phyloP scores from a whole-genome alignment of 2,329 filamentous ascomycete species.

The Xylaria digitata region DNA sequence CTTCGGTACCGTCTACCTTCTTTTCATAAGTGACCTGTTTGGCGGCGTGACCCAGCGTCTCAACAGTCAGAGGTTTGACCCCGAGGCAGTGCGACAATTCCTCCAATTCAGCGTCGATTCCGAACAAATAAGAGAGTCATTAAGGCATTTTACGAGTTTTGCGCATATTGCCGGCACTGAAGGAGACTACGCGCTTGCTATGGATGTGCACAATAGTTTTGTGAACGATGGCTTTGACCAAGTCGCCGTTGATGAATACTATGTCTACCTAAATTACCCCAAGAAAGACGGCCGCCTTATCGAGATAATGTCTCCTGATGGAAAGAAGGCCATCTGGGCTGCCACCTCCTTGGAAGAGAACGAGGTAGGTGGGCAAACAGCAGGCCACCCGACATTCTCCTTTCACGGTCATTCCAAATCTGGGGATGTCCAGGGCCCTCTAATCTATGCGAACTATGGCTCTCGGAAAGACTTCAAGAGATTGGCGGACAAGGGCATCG shows the following conservation, averaged over 20 bases:
- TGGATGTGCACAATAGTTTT: constrained; percentile 86
- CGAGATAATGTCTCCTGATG: constrained; percentile 78
- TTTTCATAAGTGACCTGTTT: constrained; percentile 89
- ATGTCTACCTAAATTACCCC: constrained; percentile 94
- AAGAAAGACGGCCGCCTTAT: constrained; percentile 80
- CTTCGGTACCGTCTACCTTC: constrained; percentile 80
- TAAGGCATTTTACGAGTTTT: constrained; percentile 82
- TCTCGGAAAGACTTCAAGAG: constrained; percentile 83
- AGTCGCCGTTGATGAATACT: constrained; percentile 80
- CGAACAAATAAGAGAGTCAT: constrained; percentile 74
- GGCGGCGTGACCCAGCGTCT: constrained; percentile 71
- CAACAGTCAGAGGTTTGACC: constrained; percentile 79
- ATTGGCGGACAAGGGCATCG: constrained; percentile 76
- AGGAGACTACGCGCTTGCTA: constrained; percentile 86
- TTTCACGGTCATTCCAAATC: constrained; percentile 92
- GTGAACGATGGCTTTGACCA: constrained; percentile 77
- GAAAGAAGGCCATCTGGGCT: constrained; percentile 73
- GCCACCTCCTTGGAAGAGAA: constrained; percentile 83
- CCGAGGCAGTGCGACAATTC: constrained; percentile 81
- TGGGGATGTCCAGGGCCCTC: constrained; percentile 84
- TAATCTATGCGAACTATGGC: constrained; percentile 95
- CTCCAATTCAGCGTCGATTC: constrained; percentile 79
- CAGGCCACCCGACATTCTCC: constrained; percentile 75
- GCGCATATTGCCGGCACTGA: constrained; percentile 95
- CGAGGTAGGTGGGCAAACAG: constrained; percentile 70